Conservation (phyloP, 352 stramenopile species). For the Phytophthora constricta region DNA sequence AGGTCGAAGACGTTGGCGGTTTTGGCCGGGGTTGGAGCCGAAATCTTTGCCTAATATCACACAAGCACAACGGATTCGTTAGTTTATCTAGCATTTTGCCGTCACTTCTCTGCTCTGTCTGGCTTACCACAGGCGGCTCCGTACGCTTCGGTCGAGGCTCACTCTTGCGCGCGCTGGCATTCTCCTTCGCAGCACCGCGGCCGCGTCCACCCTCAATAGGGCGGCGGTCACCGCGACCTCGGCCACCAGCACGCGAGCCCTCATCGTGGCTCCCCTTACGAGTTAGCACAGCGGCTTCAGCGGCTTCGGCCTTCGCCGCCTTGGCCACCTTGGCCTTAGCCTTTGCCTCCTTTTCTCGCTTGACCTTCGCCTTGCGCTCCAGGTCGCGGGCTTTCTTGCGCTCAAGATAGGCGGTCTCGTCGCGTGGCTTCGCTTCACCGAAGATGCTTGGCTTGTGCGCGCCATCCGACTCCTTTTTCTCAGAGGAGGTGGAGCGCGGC, state of each 20-base stretch:
- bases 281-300: conserved; percentile 11
- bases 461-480: conserved; percentile 35
- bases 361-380: conserved; percentile 36
- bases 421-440: conserved; percentile 85
- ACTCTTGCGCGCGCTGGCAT: conserved; percentile 41
- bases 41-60: conserved; percentile 46
- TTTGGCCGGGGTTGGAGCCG: conserved; percentile 61
- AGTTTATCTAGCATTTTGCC: background rate
- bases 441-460: conserved; percentile 74
- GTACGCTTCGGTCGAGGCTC: conserved; percentile 58
- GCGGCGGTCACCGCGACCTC: conserved; percentile 46
- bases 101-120: no score
- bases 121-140: conserved; percentile 48
- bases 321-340: conserved; percentile 35
- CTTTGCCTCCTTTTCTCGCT: conserved; percentile 17
- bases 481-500: conserved; percentile 56
- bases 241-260: conserved; percentile 36
- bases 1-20: conserved; percentile 69
- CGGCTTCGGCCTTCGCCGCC: conserved; percentile 30
- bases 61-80: background rate
- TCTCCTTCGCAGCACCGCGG: conserved; percentile 36
- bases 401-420: conserved; percentile 72
- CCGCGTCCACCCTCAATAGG: conserved; percentile 44
- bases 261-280: conserved; percentile 40
- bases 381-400: conserved; percentile 58